phyloP scores from a whole-genome alignment of 2,329 filamentous ascomycete species.

The Diaporthe batatas region DNA sequence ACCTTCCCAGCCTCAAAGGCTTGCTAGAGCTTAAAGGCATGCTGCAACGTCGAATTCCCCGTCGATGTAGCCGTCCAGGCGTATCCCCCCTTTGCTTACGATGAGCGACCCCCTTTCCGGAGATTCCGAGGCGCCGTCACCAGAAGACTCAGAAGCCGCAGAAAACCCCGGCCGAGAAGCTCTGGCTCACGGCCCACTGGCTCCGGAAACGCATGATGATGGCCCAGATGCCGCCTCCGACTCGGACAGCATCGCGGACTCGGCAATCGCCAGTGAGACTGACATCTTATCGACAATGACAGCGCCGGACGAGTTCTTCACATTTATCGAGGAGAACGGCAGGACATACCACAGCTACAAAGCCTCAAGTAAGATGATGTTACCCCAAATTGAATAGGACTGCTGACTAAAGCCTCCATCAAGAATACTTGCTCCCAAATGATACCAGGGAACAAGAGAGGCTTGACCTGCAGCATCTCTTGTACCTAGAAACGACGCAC shows the following conservation, averaged over 20 bases:
- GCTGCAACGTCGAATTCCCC: slow-evolving; percentile 8
- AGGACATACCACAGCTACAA: slow-evolving; percentile 42
- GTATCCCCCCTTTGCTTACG: slow-evolving; percentile 8
- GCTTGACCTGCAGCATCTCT: slow-evolving; percentile 43
- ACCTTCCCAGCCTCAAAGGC: slow-evolving; percentile 7
- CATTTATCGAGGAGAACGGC: slow-evolving; percentile 40
- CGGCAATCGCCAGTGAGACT: slow-evolving; percentile 39
- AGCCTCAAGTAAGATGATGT: slow-evolving; percentile 47
- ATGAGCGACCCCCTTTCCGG: slow-evolving; percentile 19
- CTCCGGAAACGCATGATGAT: neutral
- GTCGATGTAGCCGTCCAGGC: slow-evolving; percentile 20
- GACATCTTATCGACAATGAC: slow-evolving; percentile 37
- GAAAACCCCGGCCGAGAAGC: slow-evolving; percentile 16
- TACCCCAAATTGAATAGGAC: neutral
- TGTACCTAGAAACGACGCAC: slow-evolving; percentile 44
- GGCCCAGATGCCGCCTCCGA: slow-evolving; percentile 11
- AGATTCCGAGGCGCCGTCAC: slow-evolving; percentile 22
- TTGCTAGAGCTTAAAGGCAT: slow-evolving; percentile 24
- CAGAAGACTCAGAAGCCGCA: slow-evolving; percentile 13
- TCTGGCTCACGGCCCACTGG: neutral
- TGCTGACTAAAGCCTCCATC: neutral
- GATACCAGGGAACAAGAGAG: slow-evolving; percentile 40
- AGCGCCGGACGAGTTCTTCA: slow-evolving; percentile 31
- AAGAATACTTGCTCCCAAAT: slow-evolving; percentile 44
- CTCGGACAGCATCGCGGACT: slow-evolving; percentile 37